Conservation (phyloP, 2,329 filamentous ascomycete species). For the Pseudodiploospora longispora region DNA sequence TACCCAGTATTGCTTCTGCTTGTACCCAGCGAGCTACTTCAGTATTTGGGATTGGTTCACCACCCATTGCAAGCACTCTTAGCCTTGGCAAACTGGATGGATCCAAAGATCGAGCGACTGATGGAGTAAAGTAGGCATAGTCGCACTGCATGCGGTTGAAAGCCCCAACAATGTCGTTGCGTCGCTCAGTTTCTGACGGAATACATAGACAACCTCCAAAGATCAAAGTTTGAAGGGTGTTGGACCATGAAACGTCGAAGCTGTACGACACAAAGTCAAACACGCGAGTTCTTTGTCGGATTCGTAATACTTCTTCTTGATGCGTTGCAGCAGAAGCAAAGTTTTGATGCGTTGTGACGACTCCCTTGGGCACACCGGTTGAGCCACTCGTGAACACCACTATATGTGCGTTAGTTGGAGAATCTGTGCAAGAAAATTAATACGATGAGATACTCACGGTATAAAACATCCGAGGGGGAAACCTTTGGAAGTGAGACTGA, state of each 20-base stretch:
- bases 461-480: conserved; percentile 8
- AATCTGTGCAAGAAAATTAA: neutral
- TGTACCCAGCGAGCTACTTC: neutral
- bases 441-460: neutral
- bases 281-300: conserved; percentile 5
- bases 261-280: conserved; percentile 12
- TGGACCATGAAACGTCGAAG: conserved; percentile 14
- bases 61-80: conserved; percentile 3
- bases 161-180: neutral
- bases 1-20: conserved; percentile 2
- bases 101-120: neutral
- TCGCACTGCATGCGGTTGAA: neutral
- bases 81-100: conserved; percentile 1
- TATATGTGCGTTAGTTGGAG: neutral
- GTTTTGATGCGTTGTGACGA: conserved; percentile 24
- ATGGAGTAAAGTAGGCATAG: neutral
- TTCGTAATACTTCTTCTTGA: conserved; percentile 7
- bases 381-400: conserved; percentile 47
- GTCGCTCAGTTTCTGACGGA: conserved; percentile 7
- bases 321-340: conserved; percentile 9
- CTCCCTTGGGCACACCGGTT: conserved; percentile 43
- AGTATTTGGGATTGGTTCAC: neutral
- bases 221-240: conserved; percentile 12
- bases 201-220: conserved; percentile 14
- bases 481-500: conserved; percentile 5